phyloP scores from a whole-genome alignment of 805 yeast genomes.

The Cyberlindnera maclurae region DNA sequence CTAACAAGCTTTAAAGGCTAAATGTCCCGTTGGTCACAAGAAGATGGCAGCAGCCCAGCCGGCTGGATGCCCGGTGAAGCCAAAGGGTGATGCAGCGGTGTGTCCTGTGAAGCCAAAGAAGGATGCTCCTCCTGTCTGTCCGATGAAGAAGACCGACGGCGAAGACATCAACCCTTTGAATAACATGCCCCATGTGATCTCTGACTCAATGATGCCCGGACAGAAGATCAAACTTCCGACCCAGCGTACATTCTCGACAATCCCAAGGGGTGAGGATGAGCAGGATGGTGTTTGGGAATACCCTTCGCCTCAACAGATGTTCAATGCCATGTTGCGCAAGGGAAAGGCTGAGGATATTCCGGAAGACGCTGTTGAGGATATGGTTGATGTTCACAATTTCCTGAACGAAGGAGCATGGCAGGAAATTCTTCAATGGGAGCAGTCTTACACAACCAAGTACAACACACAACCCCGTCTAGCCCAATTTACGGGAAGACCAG shows the following conservation, averaged over 20 bases:
- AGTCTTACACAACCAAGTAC: constrained; percentile 50
- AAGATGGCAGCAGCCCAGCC: background rate
- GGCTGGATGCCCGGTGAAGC: constrained; percentile 3
- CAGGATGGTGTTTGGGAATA: constrained; percentile 90
- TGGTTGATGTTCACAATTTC: constrained; percentile 97
- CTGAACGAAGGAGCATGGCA: constrained; percentile 97
- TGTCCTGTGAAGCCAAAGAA: constrained; percentile 35
- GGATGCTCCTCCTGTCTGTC: constrained; percentile 32
- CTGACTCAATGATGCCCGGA: constrained; percentile 65
- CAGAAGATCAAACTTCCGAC: constrained; percentile 76
- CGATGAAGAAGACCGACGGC: constrained; percentile 25
- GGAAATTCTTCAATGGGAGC: constrained; percentile 90
- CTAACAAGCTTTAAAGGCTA: constrained; percentile 9
- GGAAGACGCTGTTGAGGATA: constrained; percentile 91
- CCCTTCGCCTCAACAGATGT: constrained; percentile 99
- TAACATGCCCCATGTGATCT: constrained; percentile 76
- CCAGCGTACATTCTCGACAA: constrained; percentile 73
- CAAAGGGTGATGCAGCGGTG: constrained; percentile 15
- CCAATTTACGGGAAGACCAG: constrained; percentile 88
- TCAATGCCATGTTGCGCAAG: constrained; percentile 93
- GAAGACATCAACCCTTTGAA: constrained; percentile 65
- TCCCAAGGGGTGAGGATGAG: constrained; percentile 70
- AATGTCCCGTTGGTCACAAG: constrained; percentile 37
- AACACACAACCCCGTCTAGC: constrained; percentile 65
- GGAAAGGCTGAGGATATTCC: constrained; percentile 85